Evolutionary conservation across 78 protist species (phyloP).

Genomic region (Carpediemonas membranifera): DNA sequence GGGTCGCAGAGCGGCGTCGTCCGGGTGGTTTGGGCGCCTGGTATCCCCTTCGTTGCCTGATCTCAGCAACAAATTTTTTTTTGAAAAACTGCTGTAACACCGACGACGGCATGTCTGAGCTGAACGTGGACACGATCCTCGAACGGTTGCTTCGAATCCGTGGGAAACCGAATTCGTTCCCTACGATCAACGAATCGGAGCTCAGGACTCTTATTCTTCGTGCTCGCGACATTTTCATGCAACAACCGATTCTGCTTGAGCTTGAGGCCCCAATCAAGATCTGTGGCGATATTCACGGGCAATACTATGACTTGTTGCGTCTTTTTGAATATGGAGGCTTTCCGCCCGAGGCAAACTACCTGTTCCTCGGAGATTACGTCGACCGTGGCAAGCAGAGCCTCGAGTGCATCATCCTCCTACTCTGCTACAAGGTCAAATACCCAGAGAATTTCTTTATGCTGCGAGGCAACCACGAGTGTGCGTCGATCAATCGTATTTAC

Average conservation of each 20-base stretch:
- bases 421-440: conserved; percentile 98
- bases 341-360: conserved; percentile 97
- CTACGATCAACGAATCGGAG: no score
- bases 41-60: no score
- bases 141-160: no score
- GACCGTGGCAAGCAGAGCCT: conserved; percentile 91
- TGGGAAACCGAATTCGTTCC: no score
- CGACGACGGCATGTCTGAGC: no score
- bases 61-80: no score
- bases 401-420: conserved; percentile 91
- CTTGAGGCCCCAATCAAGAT: conserved; percentile 90
- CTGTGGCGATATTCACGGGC: conserved; percentile 96
- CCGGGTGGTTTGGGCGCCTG: no score
- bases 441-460: conserved; percentile 96
- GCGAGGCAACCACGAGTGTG: conserved; percentile 99
- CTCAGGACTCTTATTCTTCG: not conserved
- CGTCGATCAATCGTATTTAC: conserved; percentile 93
- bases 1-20: no score
- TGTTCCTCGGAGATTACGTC: conserved; percentile 97
- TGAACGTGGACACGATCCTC: no score
- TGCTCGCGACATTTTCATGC: conserved; percentile 67
- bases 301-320: conserved; percentile 90
- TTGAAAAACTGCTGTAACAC: no score
- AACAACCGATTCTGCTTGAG: conserved; percentile 86
- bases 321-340: conserved; percentile 95